Percentiles rank a stretch among this genome's conserved stretches.
Conservation (phyloP, 2,329 filamentous ascomycete species). For the Cordyceps militaris region DNA sequence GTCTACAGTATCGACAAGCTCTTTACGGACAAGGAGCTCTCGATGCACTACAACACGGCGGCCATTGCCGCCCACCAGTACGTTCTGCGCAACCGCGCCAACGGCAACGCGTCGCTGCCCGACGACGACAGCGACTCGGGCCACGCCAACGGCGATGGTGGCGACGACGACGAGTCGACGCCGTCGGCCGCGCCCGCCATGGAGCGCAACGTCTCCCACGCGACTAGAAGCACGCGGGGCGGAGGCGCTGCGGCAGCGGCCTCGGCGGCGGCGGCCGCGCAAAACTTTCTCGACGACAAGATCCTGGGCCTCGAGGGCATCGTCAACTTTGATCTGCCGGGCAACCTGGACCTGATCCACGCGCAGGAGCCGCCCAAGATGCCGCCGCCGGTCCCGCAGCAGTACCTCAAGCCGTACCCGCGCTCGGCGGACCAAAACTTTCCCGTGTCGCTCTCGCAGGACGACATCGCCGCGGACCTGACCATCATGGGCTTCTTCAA, state of each 20-base stretch:
- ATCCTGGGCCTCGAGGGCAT: constrained; percentile 54
- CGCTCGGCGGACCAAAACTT: constrained; percentile 50
- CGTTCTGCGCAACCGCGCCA: constrained; percentile 49
- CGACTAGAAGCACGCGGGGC: constrained; percentile 56
- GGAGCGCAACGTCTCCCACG: constrained; percentile 58
- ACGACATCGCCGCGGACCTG: constrained; percentile 49
- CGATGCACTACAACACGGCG: constrained; percentile 57
- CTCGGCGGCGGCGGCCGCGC: constrained; percentile 22
- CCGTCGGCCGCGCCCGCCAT: constrained; percentile 45
- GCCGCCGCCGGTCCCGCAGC: constrained; percentile 48
- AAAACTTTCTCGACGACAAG: constrained; percentile 51
- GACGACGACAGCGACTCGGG: constrained; percentile 49
- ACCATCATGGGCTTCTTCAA: constrained; percentile 52
- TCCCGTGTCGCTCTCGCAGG: constrained; percentile 41
- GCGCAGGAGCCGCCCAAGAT: constrained; percentile 50
- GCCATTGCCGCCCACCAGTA: constrained; percentile 57
- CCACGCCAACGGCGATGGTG: constrained; percentile 41
- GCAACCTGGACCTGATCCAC: constrained; percentile 51
- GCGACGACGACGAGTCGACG: constrained; percentile 40
- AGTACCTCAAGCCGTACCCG: constrained; percentile 52
- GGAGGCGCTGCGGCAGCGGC: constrained; percentile 17
- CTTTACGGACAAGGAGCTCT: constrained; percentile 63
- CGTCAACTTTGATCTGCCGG: constrained; percentile 50
- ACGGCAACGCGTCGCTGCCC: constrained; percentile 42
- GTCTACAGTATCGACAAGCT: constrained; percentile 63